Conservation (phyloP, 1,284 basidiomycete genomes). For the Phlebopus sp. region DNA sequence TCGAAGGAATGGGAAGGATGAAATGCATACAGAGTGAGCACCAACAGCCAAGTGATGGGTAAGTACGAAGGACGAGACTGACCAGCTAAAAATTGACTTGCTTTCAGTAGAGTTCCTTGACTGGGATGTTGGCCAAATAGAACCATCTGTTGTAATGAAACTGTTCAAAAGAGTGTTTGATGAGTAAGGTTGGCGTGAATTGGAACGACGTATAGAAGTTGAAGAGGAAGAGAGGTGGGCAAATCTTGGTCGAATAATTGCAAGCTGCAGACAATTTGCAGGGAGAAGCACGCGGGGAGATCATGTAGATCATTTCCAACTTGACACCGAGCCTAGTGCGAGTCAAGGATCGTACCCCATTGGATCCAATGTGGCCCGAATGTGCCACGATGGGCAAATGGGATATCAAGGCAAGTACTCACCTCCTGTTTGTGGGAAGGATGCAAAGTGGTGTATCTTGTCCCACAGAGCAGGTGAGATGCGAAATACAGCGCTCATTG, state of each 20-base stretch:
- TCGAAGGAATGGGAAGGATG: too few species aligned
- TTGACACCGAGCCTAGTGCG: too few species aligned
- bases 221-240: too few species aligned
- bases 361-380: too few species aligned
- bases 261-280: too few species aligned
- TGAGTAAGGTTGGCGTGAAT: constrained; percentile 8
- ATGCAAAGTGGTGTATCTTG: constrained; percentile 91
- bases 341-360: too few species aligned
- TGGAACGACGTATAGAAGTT: too few species aligned
- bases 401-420: constrained; percentile 67
- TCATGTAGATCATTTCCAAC: too few species aligned
- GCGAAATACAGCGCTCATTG: constrained; percentile 47
- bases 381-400: background rate
- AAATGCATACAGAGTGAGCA: background rate
- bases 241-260: too few species aligned
- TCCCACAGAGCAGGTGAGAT: constrained; percentile 86
- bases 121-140: constrained; percentile 34
- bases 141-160: constrained; percentile 34
- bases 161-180: constrained; percentile 7
- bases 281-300: too few species aligned
- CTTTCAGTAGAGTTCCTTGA: constrained; percentile 31
- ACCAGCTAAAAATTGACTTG: constrained; percentile 30
- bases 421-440: constrained; percentile 92
- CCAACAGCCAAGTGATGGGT: background rate
- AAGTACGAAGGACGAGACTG: constrained; percentile 3